Evolutionary conservation across 495 filamentous ascomycete genomes (phyloP), one percentile per base, ranked within the genome.

Genomic region (Astrothelium subdiscretum): DNA sequence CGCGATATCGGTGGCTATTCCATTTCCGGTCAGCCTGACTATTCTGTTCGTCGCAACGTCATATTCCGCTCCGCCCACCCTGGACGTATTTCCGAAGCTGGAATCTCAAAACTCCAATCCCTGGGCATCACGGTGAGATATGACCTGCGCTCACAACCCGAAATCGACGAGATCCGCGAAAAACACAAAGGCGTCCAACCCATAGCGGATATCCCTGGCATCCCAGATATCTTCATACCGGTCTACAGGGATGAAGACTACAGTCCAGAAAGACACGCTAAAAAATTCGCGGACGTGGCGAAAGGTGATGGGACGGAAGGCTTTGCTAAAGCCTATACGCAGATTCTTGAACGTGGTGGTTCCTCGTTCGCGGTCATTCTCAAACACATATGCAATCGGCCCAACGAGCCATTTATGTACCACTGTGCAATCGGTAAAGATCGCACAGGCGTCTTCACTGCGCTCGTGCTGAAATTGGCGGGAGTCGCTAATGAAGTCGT

Each of bases 381-480:
- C 5, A 54, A 57, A 11, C 68, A 75, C 58, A 60, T 77, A 2
- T 59, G 58, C 0, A 31, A 64, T 22, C 27, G 60, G 1, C 22
- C 2, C 1, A 59, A 64, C 2, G 20, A 42, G 12, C 70, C 71
- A n/a, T 67, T 66, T 26, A 35, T 77, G 22, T 61, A 74, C 18
- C 74, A 77, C 54, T 77, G 75, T 63, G 74, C 75, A 3, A 73
- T 74, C 0, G 75, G 75, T n/a, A 77, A 77, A 65, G 75, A 77
- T 63, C 69, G 75, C 54, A 77, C 75, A n/a, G 75, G 75, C 2
- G 69, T 75, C 11, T 65, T 75, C 51, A 58, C 71, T 26, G 75
- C 73, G 8, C 35, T 77, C 35, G 54, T 77, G 20, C 62, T 77
- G 18, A 54, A 60, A 31, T 63, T 72, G 44, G 64, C 68, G 12